A percentile compares a stretch with the other conserved stretches of the same genome.
Conservation (phyloP, 108 stramenopile species). For the Seminavis robusta region DNA sequence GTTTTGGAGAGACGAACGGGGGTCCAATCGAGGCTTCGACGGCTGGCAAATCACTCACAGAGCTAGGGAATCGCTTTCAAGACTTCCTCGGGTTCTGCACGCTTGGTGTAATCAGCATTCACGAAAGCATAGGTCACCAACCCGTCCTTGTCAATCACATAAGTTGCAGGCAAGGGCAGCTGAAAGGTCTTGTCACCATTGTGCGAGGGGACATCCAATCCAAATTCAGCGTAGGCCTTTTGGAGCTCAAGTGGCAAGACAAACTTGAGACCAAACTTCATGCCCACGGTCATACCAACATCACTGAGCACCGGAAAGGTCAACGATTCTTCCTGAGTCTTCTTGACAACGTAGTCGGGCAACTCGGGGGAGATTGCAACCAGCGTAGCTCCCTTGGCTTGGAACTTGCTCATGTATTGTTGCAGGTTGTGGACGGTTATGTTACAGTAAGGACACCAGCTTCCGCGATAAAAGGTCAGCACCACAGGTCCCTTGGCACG, state of each 20-base stretch:
- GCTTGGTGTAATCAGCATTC: slow-evolving; percentile 8
- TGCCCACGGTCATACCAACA: too few species aligned
- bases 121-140: slow-evolving; percentile 3
- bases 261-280: slow-evolving; percentile 6
- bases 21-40: too few species aligned
- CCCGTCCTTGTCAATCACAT: slow-evolving; percentile 13
- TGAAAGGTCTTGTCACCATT: slow-evolving; percentile 13
- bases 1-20: too few species aligned
- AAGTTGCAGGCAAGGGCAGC: slow-evolving; percentile 19
- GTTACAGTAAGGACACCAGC: slow-evolving; percentile 4
- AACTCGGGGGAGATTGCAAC: slow-evolving; percentile 11
- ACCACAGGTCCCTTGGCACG: slow-evolving; percentile 7
- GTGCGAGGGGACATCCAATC: neutral
- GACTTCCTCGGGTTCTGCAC: slow-evolving; percentile 22
- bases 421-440: slow-evolving; percentile 5
- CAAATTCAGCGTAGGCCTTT: neutral
- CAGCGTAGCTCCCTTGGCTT: slow-evolving; percentile 17
- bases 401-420: slow-evolving; percentile 1
- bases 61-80: slow-evolving; percentile 13
- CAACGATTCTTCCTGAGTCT: slow-evolving; percentile 1
- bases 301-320: slow-evolving; percentile 15
- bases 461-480: slow-evolving; percentile 14
- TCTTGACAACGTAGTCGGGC: too few species aligned
- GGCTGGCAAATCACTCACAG: too few species aligned
- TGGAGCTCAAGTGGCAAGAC: slow-evolving; percentile 9